Evolutionary conservation across 225 moss, liverwort and hornwort genomes (phyloP).

Genomic region (Pseudisothecium myosuroides): DNA sequence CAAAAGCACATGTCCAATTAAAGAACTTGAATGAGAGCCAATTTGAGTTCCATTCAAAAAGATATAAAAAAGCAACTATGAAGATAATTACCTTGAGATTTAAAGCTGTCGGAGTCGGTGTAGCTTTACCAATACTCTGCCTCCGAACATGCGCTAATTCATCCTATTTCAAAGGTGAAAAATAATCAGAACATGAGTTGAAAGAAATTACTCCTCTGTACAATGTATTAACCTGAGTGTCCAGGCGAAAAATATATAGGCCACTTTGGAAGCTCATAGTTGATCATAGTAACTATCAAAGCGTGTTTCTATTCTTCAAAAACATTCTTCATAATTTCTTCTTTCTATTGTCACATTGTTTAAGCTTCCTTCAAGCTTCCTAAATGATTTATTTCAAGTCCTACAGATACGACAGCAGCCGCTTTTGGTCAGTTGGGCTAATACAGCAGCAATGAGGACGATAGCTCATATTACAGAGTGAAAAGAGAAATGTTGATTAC

Average conservation of each 20-base stretch:
- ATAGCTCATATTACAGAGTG: background rate
- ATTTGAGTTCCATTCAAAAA: background rate
- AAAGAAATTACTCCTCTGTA: background rate
- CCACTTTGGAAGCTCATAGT: background rate
- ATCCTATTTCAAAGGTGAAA: constrained; percentile 16
- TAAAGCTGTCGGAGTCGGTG: constrained; percentile 2
- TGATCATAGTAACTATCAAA: background rate
- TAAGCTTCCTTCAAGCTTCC: background rate
- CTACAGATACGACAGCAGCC: background rate
- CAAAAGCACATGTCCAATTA: background rate
- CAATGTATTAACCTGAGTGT: background rate
- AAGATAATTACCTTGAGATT: constrained; percentile 9
- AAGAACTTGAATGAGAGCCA: background rate
- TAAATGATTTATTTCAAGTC: background rate
- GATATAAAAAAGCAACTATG: background rate
- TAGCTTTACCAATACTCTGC: constrained; percentile 28
- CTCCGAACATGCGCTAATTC: constrained; percentile 63
- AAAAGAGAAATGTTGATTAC: background rate
- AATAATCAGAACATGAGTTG: background rate
- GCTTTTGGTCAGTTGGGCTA: too few species aligned
- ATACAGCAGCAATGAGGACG: background rate
- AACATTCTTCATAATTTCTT: background rate
- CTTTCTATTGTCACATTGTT: background rate
- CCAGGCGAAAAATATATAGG: background rate
- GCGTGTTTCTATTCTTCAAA: background rate